Percentiles rank a stretch among this genome's conserved stretches.
These are phyloP conservation scores for Candida albicans DNA, from an alignment of 1,139 yeast species.

Conservation along the genomic window DNA sequence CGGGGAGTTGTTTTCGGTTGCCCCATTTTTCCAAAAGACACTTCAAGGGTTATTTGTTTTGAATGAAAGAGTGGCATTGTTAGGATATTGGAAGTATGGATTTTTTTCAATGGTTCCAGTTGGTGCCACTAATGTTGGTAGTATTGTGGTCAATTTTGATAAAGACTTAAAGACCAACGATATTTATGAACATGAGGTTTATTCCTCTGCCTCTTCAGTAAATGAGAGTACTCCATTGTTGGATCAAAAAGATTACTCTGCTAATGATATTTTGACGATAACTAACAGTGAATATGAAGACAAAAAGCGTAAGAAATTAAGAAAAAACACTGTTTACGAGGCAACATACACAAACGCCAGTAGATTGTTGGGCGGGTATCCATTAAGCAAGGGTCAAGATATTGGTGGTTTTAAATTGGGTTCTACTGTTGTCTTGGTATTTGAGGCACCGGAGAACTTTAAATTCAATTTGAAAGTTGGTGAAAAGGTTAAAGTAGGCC, in stretches of 20 bases:
- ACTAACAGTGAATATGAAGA: slow-evolving; percentile 17
- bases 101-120: slow-evolving; percentile 99
- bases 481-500: slow-evolving; percentile 82
- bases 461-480: slow-evolving; percentile 69
- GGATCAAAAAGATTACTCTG: slow-evolving; percentile 14
- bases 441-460: slow-evolving; percentile 88
- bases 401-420: slow-evolving; percentile 98
- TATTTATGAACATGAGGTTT: slow-evolving; percentile 56
- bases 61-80: slow-evolving; percentile 91
- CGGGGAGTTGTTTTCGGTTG: slow-evolving; percentile 93
- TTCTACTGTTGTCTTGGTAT: slow-evolving; percentile 90
- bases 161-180: slow-evolving; percentile 85
- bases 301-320: slow-evolving; percentile 37
- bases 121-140: slow-evolving; percentile 98
- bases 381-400: slow-evolving; percentile 88
- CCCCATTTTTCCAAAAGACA: slow-evolving; percentile 91
- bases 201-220: slow-evolving; percentile 16
- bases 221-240: slow-evolving; percentile 40
- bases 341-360: slow-evolving; percentile 89
- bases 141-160: slow-evolving; percentile 89
- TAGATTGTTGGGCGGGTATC: slow-evolving; percentile 79
- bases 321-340: slow-evolving; percentile 86
- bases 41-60: slow-evolving; percentile 84
- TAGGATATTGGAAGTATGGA: slow-evolving; percentile 97
- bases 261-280: slow-evolving; percentile 17